Evolutionary conservation across 2,329 filamentous ascomycete genomes (phyloP), one percentile per base, ranked within the genome.

Genomic region (Aspergillus sclerotialis): DNA sequence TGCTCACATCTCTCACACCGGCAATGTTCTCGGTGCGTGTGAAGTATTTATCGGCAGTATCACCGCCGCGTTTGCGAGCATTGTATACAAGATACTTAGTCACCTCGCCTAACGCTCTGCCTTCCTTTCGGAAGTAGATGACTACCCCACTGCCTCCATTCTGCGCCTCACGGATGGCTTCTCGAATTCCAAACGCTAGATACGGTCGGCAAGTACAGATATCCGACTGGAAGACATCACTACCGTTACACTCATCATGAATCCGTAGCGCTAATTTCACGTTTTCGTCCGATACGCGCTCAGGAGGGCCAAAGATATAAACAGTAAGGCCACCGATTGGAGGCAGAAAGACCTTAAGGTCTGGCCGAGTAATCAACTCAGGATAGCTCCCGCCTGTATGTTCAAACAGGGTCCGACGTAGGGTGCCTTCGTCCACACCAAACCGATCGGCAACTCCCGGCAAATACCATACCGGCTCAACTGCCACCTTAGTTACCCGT

Each of bases 101-200:
- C 18, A 98, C 92, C 62, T 98, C 92, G 34, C 92, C 92, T 5
- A 96, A 70, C 24, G 90, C 92, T 48, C 92, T 78, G 19, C 92
- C 92, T 68, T 98, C 92, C 61, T 98, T 98, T 48, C 92, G 80
- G 76, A 96, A 98, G 62, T 98, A 98, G 58, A 96, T 95, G 35
- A 96, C 92, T 14, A 95, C 87, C 37, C 90, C 90, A 49, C 83
- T 90, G 30, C 90, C 90, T 34, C 90, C 90, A 37, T 84, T 87
- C 59, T 96, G 92, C 8, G 92, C 92, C 65, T 96, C 88, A 55
- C 93, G 94, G 49, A 98, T 90, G 9, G 92, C 92, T 63, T 98
- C 92, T 55, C 94, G 88, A 42, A 98, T 93, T 41, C 92, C 92
- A 58, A 93, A 96, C 55, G 94, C 93, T 37, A 96, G 78, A 59